Evolutionary conservation across 176 grass and related monocot species (phyloP).

Genomic region (Musa itinerans): DNA sequence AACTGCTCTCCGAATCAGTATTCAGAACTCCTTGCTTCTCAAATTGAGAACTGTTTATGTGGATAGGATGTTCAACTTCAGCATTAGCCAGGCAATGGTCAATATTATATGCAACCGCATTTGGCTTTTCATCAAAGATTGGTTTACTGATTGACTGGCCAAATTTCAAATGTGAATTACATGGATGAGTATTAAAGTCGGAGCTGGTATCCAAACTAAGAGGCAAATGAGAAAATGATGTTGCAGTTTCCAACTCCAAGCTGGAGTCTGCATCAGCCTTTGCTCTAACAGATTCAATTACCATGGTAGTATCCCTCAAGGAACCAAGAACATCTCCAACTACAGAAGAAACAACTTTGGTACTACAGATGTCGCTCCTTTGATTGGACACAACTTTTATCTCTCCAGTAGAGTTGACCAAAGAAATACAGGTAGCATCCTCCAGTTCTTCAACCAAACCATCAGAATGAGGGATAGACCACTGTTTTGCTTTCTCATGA

Average conservation of each 20-base stretch:
- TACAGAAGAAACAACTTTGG: conserved; percentile 28
- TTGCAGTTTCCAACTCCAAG: conserved; percentile 4
- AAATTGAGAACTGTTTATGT: conserved; percentile 35
- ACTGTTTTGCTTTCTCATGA: conserved; percentile 2
- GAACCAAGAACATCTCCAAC: conserved; percentile 15
- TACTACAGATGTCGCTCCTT: conserved; percentile 18
- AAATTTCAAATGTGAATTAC: conserved; percentile 22
- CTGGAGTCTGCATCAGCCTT: conserved; percentile 4
- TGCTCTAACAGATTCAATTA: conserved; percentile 17
- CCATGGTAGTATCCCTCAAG: conserved; percentile 14
- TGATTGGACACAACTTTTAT: conserved; percentile 28
- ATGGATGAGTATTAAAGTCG: conserved; percentile 16
- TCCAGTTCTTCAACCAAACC: conserved; percentile 2
- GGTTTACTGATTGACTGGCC: conserved; percentile 29
- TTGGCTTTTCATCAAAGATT: conserved; percentile 54
- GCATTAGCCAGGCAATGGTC: conserved; percentile 22
- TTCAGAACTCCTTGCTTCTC: conserved; percentile 37
- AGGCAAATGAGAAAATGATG: conserved; percentile 14
- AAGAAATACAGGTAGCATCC: conserved; percentile 14
- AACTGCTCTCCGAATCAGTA: conserved; percentile 34
- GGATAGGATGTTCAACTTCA: conserved; percentile 30
- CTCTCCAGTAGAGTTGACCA: conserved; percentile 20
- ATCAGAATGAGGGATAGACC: conserved; percentile 12
- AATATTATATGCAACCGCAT: conserved; percentile 19
- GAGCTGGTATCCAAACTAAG: conserved; percentile 13